phyloP scores from a whole-genome alignment of 768 basidiomycete genomes.

The Lentinus brumalis region DNA sequence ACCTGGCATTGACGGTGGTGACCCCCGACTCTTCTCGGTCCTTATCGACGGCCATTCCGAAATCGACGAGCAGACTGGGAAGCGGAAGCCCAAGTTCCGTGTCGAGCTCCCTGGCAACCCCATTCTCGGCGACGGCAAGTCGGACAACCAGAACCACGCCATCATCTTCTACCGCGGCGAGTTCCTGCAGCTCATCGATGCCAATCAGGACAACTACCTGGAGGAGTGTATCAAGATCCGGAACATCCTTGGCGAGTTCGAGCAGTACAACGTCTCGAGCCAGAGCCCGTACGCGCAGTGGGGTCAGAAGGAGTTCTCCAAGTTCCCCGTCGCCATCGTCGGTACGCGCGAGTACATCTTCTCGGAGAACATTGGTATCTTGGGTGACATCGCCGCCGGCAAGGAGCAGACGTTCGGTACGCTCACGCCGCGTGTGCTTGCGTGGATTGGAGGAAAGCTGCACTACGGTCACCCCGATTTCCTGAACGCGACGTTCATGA shows the following conservation, averaged over 20 bases:
- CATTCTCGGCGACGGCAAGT: slow-evolving; percentile 98
- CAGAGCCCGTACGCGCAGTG: slow-evolving; percentile 96
- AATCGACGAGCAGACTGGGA: slow-evolving; percentile 83
- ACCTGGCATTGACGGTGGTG: slow-evolving; percentile 82
- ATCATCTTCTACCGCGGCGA: slow-evolving; percentile 99
- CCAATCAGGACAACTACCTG: slow-evolving; percentile 99
- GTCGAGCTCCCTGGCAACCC: slow-evolving; percentile 98
- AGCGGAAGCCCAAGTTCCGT: slow-evolving; percentile 95
- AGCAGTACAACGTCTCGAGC: slow-evolving; percentile 86
- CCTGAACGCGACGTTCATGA: slow-evolving; percentile 97
- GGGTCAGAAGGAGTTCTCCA: slow-evolving; percentile 91
- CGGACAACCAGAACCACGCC: slow-evolving; percentile 99
- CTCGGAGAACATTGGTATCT: slow-evolving; percentile 98
- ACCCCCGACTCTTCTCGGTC: slow-evolving; percentile 87
- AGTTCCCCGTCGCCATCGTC: slow-evolving; percentile 92
- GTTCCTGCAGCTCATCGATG: slow-evolving; percentile 98
- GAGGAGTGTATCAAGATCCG: slow-evolving; percentile 99
- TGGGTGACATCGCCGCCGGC: slow-evolving; percentile 98
- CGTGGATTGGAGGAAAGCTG: slow-evolving; percentile 97
- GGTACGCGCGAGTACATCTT: slow-evolving; percentile 99
- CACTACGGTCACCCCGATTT: slow-evolving; percentile 99
- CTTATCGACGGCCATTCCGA: slow-evolving; percentile 99
- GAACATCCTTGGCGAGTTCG: slow-evolving; percentile 96
- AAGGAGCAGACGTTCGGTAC: slow-evolving; percentile 99
- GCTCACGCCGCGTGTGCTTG: slow-evolving; percentile 90